A percentile compares a stretch with the other conserved stretches of the same genome.
Conservation (phyloP, 306 rosid genomes). For the Leucaena leucocephala region DNA sequence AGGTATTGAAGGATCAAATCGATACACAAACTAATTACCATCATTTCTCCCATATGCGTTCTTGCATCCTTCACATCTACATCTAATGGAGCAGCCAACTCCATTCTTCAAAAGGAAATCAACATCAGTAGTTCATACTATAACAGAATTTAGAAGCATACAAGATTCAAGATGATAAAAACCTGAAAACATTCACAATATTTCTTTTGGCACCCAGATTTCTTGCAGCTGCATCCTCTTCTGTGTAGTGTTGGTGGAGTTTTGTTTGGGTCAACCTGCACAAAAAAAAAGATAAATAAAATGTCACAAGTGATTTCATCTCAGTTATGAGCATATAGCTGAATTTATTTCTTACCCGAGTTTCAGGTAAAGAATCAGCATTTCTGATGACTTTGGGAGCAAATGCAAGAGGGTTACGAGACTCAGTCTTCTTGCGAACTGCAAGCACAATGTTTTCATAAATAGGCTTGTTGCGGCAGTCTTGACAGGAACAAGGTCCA, state of each 20-base stretch:
- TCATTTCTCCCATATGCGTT: conserved; percentile 85
- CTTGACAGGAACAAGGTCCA: conserved; percentile 87
- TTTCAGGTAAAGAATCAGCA: conserved; percentile 66
- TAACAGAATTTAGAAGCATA: conserved; percentile 16
- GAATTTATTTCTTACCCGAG: conserved; percentile 62
- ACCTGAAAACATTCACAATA: conserved; percentile 99
- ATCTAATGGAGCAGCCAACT: conserved; percentile 85
- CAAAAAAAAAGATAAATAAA: conserved; percentile 26
- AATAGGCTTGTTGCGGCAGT: conserved; percentile 84
- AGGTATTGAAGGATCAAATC: too few relatives aligned
- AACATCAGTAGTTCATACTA: conserved; percentile 29
- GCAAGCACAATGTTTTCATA: conserved; percentile 82
- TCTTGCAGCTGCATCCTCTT: conserved; percentile 98
- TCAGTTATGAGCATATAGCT: neutral
- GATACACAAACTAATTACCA: conserved; percentile 55
- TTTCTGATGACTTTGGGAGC: conserved; percentile 93
- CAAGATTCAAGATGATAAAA: conserved; percentile 29
- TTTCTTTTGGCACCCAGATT: conserved; percentile 87
- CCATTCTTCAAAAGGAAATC: conserved; percentile 72
- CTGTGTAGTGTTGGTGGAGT: conserved; percentile 94
- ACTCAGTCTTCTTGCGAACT: conserved; percentile 83
- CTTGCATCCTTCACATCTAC: conserved; percentile 93
- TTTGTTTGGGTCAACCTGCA: conserved; percentile 80
- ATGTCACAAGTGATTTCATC: conserved; percentile 4
- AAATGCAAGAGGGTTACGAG: conserved; percentile 97